Evolutionary conservation across 306 rosid genomes (phyloP).

Genomic region (Quercus cerris): DNA sequence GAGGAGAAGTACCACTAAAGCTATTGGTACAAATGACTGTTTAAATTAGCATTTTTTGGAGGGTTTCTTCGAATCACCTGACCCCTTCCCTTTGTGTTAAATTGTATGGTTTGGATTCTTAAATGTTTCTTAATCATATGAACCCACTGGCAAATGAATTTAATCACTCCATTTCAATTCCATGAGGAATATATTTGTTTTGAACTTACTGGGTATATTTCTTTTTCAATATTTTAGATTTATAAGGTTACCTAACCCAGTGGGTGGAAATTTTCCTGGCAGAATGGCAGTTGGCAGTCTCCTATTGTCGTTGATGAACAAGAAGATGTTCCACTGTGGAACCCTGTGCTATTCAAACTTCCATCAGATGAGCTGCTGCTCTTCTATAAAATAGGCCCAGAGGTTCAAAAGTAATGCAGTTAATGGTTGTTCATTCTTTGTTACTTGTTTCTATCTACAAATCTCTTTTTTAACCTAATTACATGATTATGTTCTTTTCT

Average conservation of each 20-base stretch:
- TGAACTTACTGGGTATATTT: not conserved
- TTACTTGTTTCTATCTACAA: not conserved
- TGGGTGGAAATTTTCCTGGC: constrained; percentile 22
- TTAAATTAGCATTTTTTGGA: not conserved
- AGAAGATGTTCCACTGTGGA: constrained; percentile 86
- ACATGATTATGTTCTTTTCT: not conserved
- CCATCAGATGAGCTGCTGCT: constrained; percentile 81
- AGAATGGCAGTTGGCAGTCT: constrained; percentile 74
- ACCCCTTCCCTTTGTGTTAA: not conserved
- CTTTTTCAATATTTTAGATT: not conserved
- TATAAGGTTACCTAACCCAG: constrained; percentile 19
- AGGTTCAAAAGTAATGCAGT: constrained; percentile 66
- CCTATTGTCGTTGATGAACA: constrained; percentile 74
- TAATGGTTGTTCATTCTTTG: not conserved
- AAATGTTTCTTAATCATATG: not conserved
- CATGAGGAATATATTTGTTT: not conserved
- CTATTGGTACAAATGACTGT: not conserved
- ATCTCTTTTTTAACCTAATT: not conserved
- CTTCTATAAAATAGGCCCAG: constrained; percentile 82
- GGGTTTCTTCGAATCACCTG: not conserved
- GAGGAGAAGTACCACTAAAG: not conserved
- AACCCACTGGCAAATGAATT: not conserved
- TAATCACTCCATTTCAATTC: not conserved
- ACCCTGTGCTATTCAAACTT: constrained; percentile 83
- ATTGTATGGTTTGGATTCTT: not conserved